Evolutionary conservation across 139 green algal species (phyloP).

Genomic region (Nannochloris sp.): DNA sequence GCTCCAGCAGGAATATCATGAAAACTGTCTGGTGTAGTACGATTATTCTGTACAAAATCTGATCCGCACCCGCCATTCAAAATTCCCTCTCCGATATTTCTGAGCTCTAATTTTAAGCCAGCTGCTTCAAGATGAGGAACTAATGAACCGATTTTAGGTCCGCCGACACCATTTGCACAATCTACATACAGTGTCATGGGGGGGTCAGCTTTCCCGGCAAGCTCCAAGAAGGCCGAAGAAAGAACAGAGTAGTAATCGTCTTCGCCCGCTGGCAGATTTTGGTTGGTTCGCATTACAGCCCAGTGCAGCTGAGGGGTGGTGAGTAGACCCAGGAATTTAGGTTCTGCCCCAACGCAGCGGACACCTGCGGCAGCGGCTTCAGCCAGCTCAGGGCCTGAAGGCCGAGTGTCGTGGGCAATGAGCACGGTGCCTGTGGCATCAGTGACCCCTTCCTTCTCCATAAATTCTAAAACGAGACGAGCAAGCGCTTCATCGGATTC

Average conservation of each 20-base stretch:
- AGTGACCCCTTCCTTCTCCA: constrained; percentile 9
- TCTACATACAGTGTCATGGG: constrained; percentile 68
- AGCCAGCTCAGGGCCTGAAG: constrained; percentile 54
- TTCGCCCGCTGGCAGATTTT: constrained; percentile 19
- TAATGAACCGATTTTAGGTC: constrained; percentile 49
- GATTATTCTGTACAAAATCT: constrained; percentile 94
- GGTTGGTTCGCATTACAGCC: constrained; percentile 32
- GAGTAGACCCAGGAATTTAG: constrained; percentile 50
- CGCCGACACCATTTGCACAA: constrained; percentile 91
- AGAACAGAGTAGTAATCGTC: constrained; percentile 38
- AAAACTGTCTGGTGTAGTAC: constrained; percentile 41
- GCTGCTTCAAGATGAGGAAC: constrained; percentile 19
- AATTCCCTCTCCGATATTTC: constrained; percentile 28
- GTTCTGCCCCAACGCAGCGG: constrained; percentile 31
- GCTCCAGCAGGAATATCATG: constrained; percentile 11
- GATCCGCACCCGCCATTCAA: constrained; percentile 85
- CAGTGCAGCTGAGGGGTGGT: constrained; percentile 97
- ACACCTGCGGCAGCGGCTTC: constrained; percentile 53
- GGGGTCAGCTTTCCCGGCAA: constrained; percentile 1
- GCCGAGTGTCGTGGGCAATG: constrained; percentile 69
- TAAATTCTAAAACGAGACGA: constrained; percentile 10
- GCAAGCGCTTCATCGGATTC: constrained; percentile 28
- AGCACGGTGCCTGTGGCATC: constrained; percentile 36
- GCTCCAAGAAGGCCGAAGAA: constrained; percentile 9
- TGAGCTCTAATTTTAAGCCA: constrained; percentile 42